Evolutionary conservation across 2,329 filamentous ascomycete species (phyloP), one percentile per base, ranked within the genome.

Genomic region (Fusarium buharicum): DNA sequence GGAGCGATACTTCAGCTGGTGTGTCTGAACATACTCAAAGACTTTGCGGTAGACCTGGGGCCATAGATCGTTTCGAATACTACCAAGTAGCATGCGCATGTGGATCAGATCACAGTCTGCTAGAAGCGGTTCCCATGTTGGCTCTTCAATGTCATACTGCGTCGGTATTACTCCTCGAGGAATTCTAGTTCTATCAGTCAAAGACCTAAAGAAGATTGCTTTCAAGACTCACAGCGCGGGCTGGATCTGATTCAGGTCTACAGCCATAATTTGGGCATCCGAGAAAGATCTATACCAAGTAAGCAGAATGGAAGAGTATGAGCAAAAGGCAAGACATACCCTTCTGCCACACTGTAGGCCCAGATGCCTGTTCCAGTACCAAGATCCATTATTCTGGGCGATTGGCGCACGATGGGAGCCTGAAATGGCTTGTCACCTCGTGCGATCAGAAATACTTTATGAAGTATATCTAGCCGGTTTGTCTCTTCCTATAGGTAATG

Each of bases 311-410:
- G 44, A 8, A 12, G 27, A 4, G 11, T 11, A 14, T 17, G 6
- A 1, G 13, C n/a, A 13, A 1, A 33, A 39, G 22, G 7, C 16
- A 8, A 22, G 27, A 74, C 86, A 78, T 80, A 92, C 84, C 90
- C 62, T 63, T 77, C 88, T 62, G 90, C 90, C 77, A 97, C 90
- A 66, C 94, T 90, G 68, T 96, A 91, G 36, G 90, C 86, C 94
- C 94, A 98, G 59, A 96, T 94, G 34, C 92, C 93, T 1, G 92
- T 96, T 17, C 93, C 94, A 62, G 90, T 93, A 37, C 93, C 94
- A 50, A 97, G 73, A 70, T 90, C 87, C 37, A 90, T 72, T 43
- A 90, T 81, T 46, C 78, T 76, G 27, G 71, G 41, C 50, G 58
- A 17, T 58, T 55, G 37, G 22, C 59, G 48, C 41, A 50, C 20